Conservation (phyloP, 2,329 filamentous ascomycete species). For the Sporothrix inflata region DNA sequence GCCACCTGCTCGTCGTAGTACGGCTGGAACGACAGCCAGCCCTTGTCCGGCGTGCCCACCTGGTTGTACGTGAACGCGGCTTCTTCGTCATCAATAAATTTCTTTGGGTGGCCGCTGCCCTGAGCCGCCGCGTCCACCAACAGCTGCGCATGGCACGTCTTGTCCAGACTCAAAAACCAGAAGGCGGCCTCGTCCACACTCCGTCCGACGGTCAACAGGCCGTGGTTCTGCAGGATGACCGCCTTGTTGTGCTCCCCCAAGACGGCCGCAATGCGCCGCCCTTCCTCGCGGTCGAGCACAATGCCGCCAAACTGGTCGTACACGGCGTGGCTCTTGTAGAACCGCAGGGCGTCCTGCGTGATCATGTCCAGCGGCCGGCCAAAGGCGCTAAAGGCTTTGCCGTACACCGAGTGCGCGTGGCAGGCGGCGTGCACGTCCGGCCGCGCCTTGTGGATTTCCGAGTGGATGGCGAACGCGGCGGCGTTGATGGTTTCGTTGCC, state of each 20-base stretch:
- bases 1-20: conserved; percentile 30
- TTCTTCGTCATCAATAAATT: conserved; percentile 43
- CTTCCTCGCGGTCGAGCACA: conserved; percentile 64
- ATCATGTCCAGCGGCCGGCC: conserved; percentile 68
- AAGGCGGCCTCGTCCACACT: conserved; percentile 77
- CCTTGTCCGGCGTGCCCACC: conserved; percentile 53
- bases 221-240: conserved; percentile 71
- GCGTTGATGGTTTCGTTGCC: conserved; percentile 66
- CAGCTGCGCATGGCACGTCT: conserved; percentile 68
- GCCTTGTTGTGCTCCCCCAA: conserved; percentile 62
- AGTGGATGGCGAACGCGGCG: conserved; percentile 71
- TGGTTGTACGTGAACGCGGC: conserved; percentile 37
- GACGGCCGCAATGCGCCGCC: conserved; percentile 62
- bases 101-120: conserved; percentile 26
- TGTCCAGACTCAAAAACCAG: conserved; percentile 68
- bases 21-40: conserved; percentile 56
- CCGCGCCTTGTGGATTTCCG: conserved; percentile 66
- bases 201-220: conserved; percentile 67
- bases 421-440: conserved; percentile 69
- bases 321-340: conserved; percentile 67
- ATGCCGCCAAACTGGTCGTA: conserved; percentile 60
- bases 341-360: conserved; percentile 66
- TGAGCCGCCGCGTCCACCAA: conserved; percentile 58
- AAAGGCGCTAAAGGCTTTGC: conserved; percentile 69
- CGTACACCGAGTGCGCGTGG: conserved; percentile 66